Evolutionary conservation across 805 yeast species (phyloP).

Genomic region (Teunomyces aglyptinius): DNA sequence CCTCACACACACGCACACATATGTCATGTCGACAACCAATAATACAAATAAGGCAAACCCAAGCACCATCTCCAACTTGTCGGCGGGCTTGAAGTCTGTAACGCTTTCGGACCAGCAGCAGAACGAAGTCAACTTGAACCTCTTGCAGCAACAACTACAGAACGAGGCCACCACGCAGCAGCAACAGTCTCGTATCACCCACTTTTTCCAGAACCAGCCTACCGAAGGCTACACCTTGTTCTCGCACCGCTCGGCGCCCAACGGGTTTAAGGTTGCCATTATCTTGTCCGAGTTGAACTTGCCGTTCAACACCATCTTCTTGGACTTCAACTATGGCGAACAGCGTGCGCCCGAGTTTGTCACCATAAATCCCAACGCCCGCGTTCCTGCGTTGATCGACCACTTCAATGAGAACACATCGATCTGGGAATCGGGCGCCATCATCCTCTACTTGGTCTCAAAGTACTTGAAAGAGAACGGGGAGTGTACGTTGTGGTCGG

Average conservation of each 20-base stretch:
- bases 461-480: slow-evolving; percentile 62
- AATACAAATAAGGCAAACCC: slow-evolving; percentile 2
- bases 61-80: slow-evolving; percentile 40
- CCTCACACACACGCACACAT: background rate
- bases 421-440: slow-evolving; percentile 95
- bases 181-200: slow-evolving; percentile 59
- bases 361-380: slow-evolving; percentile 90
- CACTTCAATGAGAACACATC: slow-evolving; percentile 77
- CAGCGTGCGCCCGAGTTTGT: slow-evolving; percentile 93
- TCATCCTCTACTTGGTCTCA: slow-evolving; percentile 76
- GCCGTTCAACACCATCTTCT: slow-evolving; percentile 74
- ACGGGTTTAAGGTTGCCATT: slow-evolving; percentile 94
- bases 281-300: slow-evolving; percentile 79
- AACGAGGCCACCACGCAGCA: slow-evolving; percentile 39
- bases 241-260: slow-evolving; percentile 85
- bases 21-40: slow-evolving; percentile 1
- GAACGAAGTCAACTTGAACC: slow-evolving; percentile 39
- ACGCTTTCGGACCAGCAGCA: slow-evolving; percentile 41
- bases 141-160: slow-evolving; percentile 46
- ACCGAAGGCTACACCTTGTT: slow-evolving; percentile 80
- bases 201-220: slow-evolving; percentile 75
- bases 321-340: slow-evolving; percentile 85
- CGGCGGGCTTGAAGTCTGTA: slow-evolving; percentile 47
- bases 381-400: slow-evolving; percentile 93
- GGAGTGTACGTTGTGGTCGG: slow-evolving; percentile 76